These are phyloP conservation scores for Colletotrichum eleusines DNA, from an alignment of 2,329 filamentous ascomycete species.

Conservation along the genomic window DNA sequence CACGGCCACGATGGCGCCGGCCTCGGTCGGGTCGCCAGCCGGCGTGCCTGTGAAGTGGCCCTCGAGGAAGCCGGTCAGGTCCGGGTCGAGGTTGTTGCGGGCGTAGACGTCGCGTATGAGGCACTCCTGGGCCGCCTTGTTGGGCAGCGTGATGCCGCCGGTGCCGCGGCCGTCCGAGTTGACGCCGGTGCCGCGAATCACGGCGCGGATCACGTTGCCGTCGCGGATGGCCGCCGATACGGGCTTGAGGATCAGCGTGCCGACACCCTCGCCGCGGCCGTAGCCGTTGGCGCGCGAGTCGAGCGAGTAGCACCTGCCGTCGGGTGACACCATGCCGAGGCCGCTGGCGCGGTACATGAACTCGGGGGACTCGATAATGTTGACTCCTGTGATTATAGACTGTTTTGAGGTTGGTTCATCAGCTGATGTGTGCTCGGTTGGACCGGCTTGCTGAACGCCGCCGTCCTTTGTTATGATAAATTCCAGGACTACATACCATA, in stretches of 20 bases:
- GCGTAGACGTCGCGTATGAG: constrained; percentile 54
- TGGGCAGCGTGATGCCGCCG: constrained; percentile 52
- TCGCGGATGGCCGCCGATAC: constrained; percentile 56
- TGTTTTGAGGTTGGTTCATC: neutral
- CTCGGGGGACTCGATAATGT: constrained; percentile 41
- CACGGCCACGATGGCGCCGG: constrained; percentile 58
- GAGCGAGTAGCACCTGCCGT: constrained; percentile 4
- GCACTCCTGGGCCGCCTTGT: constrained; percentile 46
- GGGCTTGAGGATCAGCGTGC: constrained; percentile 59
- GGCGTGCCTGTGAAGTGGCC: constrained; percentile 67
- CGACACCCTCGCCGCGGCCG: constrained; percentile 1
- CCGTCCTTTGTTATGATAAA: neutral
- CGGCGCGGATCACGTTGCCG: constrained; percentile 53
- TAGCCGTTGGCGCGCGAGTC: constrained; percentile 9
- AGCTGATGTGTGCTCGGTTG: neutral
- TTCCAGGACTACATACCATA: constrained; percentile 36
- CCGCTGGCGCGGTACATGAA: constrained; percentile 44
- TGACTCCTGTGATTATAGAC: constrained; percentile 44
- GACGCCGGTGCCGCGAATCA: constrained; percentile 50
- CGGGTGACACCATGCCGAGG: constrained; percentile 29
- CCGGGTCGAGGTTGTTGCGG: constrained; percentile 44
- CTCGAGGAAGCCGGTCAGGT: constrained; percentile 52
- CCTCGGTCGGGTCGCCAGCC: constrained; percentile 67
- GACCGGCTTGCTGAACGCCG: neutral
- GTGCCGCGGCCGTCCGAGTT: constrained; percentile 58